These are phyloP conservation scores for Penicillium salamii DNA, from an alignment of 495 filamentous ascomycete genomes.

Conservation along the genomic window DNA sequence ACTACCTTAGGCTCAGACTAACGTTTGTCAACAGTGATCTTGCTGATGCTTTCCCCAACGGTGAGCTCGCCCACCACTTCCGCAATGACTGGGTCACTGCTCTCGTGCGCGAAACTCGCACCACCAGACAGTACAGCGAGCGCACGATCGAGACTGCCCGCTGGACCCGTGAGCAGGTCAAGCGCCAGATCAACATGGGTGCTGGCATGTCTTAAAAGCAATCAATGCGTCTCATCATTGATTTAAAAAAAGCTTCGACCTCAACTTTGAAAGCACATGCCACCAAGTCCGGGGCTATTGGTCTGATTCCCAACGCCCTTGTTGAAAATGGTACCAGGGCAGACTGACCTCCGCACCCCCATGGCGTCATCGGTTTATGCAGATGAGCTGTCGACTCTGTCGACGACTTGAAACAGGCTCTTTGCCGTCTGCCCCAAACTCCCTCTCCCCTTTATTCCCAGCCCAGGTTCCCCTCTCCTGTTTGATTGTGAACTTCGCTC, in stretches of 20 bases:
- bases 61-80: constrained; percentile 80
- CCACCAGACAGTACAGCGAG: constrained; percentile 75
- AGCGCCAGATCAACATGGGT: constrained; percentile 69
- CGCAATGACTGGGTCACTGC: constrained; percentile 83
- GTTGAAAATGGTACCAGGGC: not conserved
- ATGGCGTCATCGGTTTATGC: not conserved
- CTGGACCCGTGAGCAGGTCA: constrained; percentile 96
- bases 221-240: constrained; percentile 9
- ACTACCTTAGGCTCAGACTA: constrained; percentile 27
- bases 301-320: not conserved
- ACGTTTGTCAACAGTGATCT: constrained; percentile 65
- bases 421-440: constrained; percentile 12
- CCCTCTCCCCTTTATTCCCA: constrained; percentile 9
- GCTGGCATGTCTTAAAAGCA: constrained; percentile 39
- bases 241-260: constrained; percentile 1
- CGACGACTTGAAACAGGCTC: not conserved
- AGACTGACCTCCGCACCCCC: not conserved
- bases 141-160: constrained; percentile 92
- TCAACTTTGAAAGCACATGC: not conserved
- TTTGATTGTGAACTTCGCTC: constrained; percentile 8
- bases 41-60: constrained; percentile 87
- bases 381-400: not conserved
- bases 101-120: constrained; percentile 82
- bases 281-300: not conserved
- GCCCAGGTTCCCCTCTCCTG: constrained; percentile 9